Evolutionary conservation across 768 basidiomycete genomes (phyloP).

Genomic region (Bullera alba): DNA sequence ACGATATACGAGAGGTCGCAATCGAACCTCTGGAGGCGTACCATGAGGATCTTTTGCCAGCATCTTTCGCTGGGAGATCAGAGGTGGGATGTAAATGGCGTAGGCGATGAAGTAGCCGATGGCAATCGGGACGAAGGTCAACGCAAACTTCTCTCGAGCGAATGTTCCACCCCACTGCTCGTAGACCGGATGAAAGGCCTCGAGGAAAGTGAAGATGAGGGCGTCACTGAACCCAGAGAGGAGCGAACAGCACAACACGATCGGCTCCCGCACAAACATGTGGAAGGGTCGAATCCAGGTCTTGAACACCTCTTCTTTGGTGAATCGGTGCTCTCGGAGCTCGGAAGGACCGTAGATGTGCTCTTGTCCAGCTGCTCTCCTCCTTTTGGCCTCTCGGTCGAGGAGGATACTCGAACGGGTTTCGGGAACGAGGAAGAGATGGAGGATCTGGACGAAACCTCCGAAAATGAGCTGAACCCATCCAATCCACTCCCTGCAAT

Average conservation of each 20-base stretch:
- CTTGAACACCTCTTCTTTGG: conserved; percentile 10
- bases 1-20: conserved; percentile 28
- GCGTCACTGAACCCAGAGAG: conserved; percentile 42
- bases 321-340: conserved; percentile 23
- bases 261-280: conserved; percentile 39
- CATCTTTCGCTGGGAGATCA: conserved; percentile 15
- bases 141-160: conserved; percentile 22
- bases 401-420: conserved; percentile 33
- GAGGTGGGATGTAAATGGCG: conserved; percentile 21
- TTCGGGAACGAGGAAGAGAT: conserved; percentile 39
- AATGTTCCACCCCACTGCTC: conserved; percentile 38
- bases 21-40: conserved; percentile 29
- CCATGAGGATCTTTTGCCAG: conserved; percentile 20
- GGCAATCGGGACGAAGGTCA: conserved; percentile 37
- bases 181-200: conserved; percentile 35
- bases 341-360: conserved; percentile 38
- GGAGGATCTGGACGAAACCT: conserved; percentile 29
- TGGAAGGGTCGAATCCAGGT: conserved; percentile 32
- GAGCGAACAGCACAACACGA: conserved; percentile 39
- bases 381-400: conserved; percentile 26
- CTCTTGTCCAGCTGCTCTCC: conserved; percentile 21
- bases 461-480: conserved; percentile 41
- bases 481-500: conserved; percentile 21
- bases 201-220: conserved; percentile 43
- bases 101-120: conserved; percentile 37